Evolutionary conservation across 2,329 filamentous ascomycete species (phyloP), one percentile per base, ranked within the genome.

Genomic region (Lachnellula occidentalis): DNA sequence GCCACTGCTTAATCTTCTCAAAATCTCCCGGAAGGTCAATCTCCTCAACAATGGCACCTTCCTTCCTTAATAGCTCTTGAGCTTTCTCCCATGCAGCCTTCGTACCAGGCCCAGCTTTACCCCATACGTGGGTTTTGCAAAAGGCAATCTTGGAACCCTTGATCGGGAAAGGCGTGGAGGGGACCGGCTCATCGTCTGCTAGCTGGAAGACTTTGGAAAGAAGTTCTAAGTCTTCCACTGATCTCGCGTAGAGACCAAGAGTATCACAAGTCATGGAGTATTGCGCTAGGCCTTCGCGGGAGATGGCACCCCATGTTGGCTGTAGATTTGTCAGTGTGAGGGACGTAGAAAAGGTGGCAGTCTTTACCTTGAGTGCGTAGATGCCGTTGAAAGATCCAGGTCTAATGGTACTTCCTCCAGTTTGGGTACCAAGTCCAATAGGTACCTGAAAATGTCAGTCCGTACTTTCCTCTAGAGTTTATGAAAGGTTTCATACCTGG

Each of bases 311-410:
- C 81, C 82, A 87, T 0, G 83, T 88, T 2, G 85, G 83, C 64
- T 60, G 24, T 24, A 22, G 3, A 2, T 12, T 3, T 21, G 11
- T 19, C 9, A 43, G 41, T 56, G 14, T 31, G 11, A 11, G 7
- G 15, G 3, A 17, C 52, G 6, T 48, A 55, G 46, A 45, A 27
- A 12, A 9, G n/a, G 24, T 31, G 17, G 24, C n/a, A 22, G 27
- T 31, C 27, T 31, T 31, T 39, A 61, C 59, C 24, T 87, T 88
- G 52, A 86, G 72, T 0, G 75, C 83, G 54, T 82, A 88, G 4
- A 83, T 73, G 5, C 84, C 84, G 57, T 81, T 86, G 69, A 80
- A 88, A 0, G 82, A 82, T 0, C 74, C 85, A 0, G 85, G 85
- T 0, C 84, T 77, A 45, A 88, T 80, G 0, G 75, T 80, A 55